Evolutionary conservation across 371 early-diverging fungal species (phyloP), one percentile per base, ranked within the genome.

Genomic region (Synchytrium microbalum): DNA sequence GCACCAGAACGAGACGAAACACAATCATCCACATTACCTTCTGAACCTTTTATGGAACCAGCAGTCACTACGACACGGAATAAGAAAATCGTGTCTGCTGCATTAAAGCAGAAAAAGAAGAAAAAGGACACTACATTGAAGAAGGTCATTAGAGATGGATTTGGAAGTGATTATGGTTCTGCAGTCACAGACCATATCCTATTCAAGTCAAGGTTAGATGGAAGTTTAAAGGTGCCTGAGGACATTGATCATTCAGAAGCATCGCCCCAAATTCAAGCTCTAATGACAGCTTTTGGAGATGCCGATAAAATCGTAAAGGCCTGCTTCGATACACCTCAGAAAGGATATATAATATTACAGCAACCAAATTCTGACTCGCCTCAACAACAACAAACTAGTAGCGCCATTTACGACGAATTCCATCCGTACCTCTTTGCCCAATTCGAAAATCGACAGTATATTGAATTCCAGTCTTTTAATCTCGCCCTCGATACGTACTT

Each of bases 401-500:
- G 13, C 56, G 24, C 8, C 24, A 80, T 86, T 0, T 93, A 89
- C 70, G 88, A 91, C 62, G 97, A 96, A 62, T 93, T 92, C 69
- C 89, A 92, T 54, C 96, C 95, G 0, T 86, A 84, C 70, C 73
- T 85, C 27, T 91, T 91, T 64, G 80, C 82, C 23, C 95, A 93
- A 63, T 86, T 74, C 54, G 25, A 58, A 2, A 16, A 46, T 30
- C 32, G 29, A 3, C 25, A 2, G 60, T 25, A 1, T 2, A 26
- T 68, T 5, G 73, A 71, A 54, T 76, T 65, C 64, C 53, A 60
- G 2, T 57, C 69, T 32, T 96, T 96, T 81, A 86, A 90, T 67
- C 78, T 81, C 38, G 88, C 92, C 0, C 93, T 92, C 0, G 98
- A 98, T 68, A 88, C 90, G 60, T 98, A 88, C 75, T 97, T 88